Conservation (phyloP, 1,139 yeast species). For the Taphrina betulina region DNA sequence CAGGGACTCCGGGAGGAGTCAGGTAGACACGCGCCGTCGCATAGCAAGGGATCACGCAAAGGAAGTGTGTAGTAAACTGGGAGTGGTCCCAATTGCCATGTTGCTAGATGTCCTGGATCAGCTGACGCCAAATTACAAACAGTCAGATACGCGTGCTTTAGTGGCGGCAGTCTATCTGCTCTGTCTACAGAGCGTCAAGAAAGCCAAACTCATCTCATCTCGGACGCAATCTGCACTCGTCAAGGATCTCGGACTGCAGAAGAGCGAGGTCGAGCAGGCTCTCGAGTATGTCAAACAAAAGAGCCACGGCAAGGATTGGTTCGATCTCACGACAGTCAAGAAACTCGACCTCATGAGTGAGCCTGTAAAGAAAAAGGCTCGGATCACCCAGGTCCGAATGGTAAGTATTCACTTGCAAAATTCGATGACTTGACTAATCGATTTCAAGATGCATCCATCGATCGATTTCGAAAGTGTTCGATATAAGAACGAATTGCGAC, state of each 20-base stretch:
- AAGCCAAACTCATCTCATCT: not conserved
- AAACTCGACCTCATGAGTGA: not conserved
- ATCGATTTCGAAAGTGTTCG: slow-evolving; percentile 12
- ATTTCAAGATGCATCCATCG: too few relatives aligned
- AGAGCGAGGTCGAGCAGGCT: slow-evolving; percentile 14
- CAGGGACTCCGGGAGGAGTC: slow-evolving; percentile 13
- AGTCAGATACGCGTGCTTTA: slow-evolving; percentile 2
- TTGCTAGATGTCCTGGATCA: slow-evolving; percentile 5
- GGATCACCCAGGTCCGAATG: slow-evolving; percentile 16
- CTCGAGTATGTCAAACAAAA: not conserved
- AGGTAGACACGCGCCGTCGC: slow-evolving; percentile 11
- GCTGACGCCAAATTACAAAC: not conserved
- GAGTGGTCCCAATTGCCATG: not conserved
- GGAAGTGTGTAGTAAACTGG: slow-evolving; percentile 4
- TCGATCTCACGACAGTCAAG: slow-evolving; percentile 2
- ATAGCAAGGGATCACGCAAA: slow-evolving; percentile 18
- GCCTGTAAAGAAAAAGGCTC: slow-evolving; percentile 1
- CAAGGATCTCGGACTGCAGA: slow-evolving; percentile 4
- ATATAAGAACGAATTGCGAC: slow-evolving; percentile 1
- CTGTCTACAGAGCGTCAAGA: not conserved
- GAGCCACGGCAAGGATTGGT: slow-evolving; percentile 10
- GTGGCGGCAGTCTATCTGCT: slow-evolving; percentile 16
- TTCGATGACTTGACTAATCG: too few relatives aligned
- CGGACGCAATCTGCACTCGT: not conserved
- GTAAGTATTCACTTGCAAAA: not conserved